These are phyloP conservation scores for Neurospora cerealis DNA, from an alignment of 495 filamentous ascomycete species.

Conservation along the genomic window DNA sequence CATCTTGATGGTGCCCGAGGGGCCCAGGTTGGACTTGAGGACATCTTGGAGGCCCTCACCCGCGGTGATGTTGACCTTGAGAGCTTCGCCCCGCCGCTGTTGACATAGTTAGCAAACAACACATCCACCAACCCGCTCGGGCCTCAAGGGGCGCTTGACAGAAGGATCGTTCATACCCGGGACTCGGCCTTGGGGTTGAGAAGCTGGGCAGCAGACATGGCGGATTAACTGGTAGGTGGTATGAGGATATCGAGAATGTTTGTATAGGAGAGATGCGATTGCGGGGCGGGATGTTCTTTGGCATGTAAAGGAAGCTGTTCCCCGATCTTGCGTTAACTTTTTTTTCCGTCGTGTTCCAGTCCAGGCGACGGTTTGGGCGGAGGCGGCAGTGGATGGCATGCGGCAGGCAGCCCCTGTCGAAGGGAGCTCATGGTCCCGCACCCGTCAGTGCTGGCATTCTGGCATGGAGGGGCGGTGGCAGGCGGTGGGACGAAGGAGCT, in stretches of 20 bases:
- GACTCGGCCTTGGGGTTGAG: slow-evolving; percentile 98
- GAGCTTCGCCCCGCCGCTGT: slow-evolving; percentile 88
- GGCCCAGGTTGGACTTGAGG: slow-evolving; percentile 90
- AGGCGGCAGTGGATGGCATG: slow-evolving; percentile 15
- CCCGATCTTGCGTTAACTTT: slow-evolving; percentile 22
- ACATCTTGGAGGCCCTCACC: slow-evolving; percentile 95
- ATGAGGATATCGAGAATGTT: not conserved
- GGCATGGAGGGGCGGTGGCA: not conserved
- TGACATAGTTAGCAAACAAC: slow-evolving; percentile 18
- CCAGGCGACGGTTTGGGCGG: slow-evolving; percentile 14
- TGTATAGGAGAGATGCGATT: not conserved
- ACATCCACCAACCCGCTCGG: not conserved
- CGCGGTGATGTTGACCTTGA: slow-evolving; percentile 91
- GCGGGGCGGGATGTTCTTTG: not conserved
- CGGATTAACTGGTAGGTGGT: slow-evolving; percentile 11
- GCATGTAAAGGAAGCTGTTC: slow-evolving; percentile 14
- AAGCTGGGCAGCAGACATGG: slow-evolving; percentile 87
- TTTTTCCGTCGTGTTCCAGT: slow-evolving; percentile 20
- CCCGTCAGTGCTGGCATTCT: not conserved
- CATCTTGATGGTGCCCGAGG: slow-evolving; percentile 95
- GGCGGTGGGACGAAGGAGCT: slow-evolving; percentile 10
- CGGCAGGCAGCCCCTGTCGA: not conserved
- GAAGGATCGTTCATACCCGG: slow-evolving; percentile 49
- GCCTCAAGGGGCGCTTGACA: not conserved
- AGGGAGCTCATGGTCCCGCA: not conserved